These are phyloP conservation scores for Elongisporangium anandrum DNA, from an alignment of 352 stramenopile genomes.

Conservation along the genomic window DNA sequence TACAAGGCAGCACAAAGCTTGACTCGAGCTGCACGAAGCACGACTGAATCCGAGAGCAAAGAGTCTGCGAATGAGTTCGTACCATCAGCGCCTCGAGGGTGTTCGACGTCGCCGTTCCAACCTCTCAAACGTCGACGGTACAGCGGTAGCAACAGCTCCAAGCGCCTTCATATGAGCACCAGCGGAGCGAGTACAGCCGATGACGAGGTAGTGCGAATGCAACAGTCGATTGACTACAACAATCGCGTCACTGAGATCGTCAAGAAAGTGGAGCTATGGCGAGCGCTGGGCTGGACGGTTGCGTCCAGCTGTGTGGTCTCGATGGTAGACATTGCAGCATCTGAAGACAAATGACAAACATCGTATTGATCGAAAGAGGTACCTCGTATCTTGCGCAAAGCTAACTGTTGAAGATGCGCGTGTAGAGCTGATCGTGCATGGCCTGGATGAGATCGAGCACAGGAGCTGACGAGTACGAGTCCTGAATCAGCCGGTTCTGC, in stretches of 20 bases:
- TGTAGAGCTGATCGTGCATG: conserved; percentile 87
- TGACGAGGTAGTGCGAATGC: conserved; percentile 11
- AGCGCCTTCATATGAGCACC: neutral
- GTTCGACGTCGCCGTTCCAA: conserved; percentile 1
- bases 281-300: conserved; percentile 22
- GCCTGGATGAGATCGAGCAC: conserved; percentile 78
- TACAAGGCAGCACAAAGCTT: conserved; percentile 21
- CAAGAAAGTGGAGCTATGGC: conserved; percentile 37
- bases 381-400: conserved; percentile 2
- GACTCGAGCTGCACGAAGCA: neutral
- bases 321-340: neutral
- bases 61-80: conserved; percentile 1
- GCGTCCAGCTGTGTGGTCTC: conserved; percentile 17
- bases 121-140: neutral
- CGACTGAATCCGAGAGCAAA: neutral
- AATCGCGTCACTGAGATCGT: conserved; percentile 25
- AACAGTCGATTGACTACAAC: conserved; percentile 19
- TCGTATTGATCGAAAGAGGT: neutral
- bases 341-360: neutral
- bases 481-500: conserved; percentile 52
- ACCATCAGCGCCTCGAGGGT: neutral
- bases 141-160: neutral
- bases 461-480: conserved; percentile 75
- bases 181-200: neutral
- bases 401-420: conserved; percentile 85